These are phyloP conservation scores for Amphicarpaea edgeworthii DNA, from an alignment of 306 rosid species.

Conservation along the genomic window DNA sequence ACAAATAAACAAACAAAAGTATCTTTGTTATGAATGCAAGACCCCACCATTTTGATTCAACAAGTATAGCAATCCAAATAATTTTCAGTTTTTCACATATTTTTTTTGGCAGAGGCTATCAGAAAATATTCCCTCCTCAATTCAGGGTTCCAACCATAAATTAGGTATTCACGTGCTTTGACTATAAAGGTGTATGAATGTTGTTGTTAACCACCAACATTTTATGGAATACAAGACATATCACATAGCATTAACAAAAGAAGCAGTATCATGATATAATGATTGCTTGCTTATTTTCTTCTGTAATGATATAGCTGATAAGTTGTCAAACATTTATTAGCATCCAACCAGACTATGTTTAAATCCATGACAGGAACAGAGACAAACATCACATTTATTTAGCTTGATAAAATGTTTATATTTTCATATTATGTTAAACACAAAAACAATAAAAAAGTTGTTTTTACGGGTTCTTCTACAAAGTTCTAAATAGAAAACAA, in stretches of 20 bases:
- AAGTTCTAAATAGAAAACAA: not conserved
- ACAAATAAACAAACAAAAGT: not conserved
- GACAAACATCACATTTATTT: not conserved
- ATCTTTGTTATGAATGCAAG: conserved; percentile 5
- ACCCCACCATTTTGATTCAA: conserved; percentile 33
- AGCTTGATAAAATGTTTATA: not conserved
- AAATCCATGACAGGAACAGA: not conserved
- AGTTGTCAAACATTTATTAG: not conserved
- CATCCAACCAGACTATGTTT: not conserved
- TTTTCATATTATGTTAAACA: not conserved
- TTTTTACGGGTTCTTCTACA: not conserved
- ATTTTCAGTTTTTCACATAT: not conserved
- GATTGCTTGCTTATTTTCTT: not conserved
- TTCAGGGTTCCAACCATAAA: conserved; percentile 12
- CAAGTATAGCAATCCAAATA: not conserved
- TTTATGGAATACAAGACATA: not conserved
- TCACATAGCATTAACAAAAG: not conserved
- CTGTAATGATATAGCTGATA: conserved; percentile 4
- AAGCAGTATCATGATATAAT: not conserved
- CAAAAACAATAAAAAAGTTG: not conserved
- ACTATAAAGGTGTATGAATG: not conserved
- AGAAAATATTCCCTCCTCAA: conserved; percentile 15
- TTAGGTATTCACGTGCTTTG: not conserved
- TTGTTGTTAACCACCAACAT: conserved; percentile 18
- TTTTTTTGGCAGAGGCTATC: not conserved